Percentiles rank a stretch among this genome's conserved stretches.
Evolutionary conservation across 768 basidiomycete species (phyloP).

Genomic region (Lactarius hengduanensis): DNA sequence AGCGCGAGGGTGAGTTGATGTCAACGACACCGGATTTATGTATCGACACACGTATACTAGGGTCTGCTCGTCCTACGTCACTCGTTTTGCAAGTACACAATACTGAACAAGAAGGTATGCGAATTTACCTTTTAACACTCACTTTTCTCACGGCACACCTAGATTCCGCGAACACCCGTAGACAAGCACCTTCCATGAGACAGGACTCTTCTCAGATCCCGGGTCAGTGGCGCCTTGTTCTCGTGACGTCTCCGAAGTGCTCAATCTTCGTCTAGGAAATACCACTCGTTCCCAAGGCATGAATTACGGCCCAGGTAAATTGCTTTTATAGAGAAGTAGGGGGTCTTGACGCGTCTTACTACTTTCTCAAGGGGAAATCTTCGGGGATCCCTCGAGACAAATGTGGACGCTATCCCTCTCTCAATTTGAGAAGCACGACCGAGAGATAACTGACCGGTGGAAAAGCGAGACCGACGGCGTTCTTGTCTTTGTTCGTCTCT

Average conservation of each 20-base stretch:
- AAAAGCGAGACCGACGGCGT: conserved; percentile 3
- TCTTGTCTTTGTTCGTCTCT: conserved; percentile 7
- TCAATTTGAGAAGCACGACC: conserved; percentile 6
- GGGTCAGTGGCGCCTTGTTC: neutral
- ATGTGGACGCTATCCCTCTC: conserved; percentile 16
- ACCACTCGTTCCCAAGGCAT: neutral
- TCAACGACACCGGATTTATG: neutral
- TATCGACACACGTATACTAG: neutral
- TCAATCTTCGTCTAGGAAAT: neutral
- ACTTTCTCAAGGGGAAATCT: conserved; percentile 2
- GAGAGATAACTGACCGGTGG: conserved; percentile 5
- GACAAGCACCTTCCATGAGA: neutral
- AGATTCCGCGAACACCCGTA: neutral
- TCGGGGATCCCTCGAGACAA: conserved; percentile 5
- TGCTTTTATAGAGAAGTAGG: neutral
- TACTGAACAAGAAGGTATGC: neutral
- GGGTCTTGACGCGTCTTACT: neutral
- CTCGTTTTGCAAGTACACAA: neutral
- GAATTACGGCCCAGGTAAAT: neutral
- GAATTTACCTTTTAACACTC: neutral
- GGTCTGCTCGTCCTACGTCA: neutral
- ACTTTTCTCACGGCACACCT: neutral
- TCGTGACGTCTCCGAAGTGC: neutral
- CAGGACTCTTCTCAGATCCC: neutral
- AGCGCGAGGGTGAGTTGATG: neutral